phyloP scores from a whole-genome alignment of 257 asterid species.

The Cruciata laevipes region DNA sequence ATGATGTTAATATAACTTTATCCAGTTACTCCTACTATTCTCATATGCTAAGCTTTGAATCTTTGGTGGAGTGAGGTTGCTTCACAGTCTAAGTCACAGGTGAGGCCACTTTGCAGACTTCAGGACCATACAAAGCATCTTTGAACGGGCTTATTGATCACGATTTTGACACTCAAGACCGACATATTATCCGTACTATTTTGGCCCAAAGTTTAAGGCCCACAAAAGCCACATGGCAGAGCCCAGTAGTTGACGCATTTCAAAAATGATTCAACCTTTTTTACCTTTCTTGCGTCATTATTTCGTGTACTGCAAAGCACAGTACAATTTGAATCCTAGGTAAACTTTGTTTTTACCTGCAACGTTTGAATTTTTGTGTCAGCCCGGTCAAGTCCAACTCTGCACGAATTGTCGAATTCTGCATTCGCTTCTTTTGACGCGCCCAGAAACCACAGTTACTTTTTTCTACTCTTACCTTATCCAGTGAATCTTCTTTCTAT shows the following conservation, averaged over 20 bases:
- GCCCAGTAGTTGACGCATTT: not conserved
- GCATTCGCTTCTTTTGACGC: not conserved
- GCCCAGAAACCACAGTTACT: not conserved
- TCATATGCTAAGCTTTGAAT: not conserved
- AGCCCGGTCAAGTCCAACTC: not conserved
- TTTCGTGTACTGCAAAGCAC: not conserved
- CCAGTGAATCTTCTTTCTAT: not conserved
- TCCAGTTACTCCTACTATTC: not conserved
- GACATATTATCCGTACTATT: not conserved
- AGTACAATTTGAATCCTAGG: not conserved
- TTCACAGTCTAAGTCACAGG: not conserved
- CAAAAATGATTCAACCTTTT: not conserved
- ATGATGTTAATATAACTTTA: no score
- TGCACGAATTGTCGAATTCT: no score
- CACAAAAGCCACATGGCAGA: not conserved
- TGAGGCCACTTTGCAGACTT: not conserved
- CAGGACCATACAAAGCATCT: not conserved
- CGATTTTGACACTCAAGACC: not conserved
- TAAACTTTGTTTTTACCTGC: not conserved
- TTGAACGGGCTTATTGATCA: not conserved
- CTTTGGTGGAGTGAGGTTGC: not conserved
- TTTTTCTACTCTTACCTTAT: not conserved
- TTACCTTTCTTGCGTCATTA: not conserved
- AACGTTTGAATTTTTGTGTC: not conserved
- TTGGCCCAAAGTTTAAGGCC: not conserved